These are phyloP conservation scores for Parsonsia alboflavescens DNA, from an alignment of 257 asterid genomes.

Conservation along the genomic window DNA sequence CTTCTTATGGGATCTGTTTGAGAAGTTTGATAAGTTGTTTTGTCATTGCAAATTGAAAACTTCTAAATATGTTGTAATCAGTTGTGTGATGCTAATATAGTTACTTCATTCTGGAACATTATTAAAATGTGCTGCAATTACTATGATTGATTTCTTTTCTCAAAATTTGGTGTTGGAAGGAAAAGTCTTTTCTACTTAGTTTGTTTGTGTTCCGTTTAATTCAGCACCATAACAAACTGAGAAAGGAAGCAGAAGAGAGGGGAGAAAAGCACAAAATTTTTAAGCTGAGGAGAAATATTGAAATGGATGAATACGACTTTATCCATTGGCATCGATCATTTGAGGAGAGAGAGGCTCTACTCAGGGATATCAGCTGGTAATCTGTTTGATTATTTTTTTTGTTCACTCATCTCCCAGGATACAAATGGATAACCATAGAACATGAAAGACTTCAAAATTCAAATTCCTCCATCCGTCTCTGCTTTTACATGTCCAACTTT, in stretches of 20 bases:
- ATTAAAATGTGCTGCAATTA: background rate
- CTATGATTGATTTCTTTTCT: background rate
- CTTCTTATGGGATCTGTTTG: too few species aligned
- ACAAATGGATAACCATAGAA: background rate
- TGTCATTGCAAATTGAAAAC: background rate
- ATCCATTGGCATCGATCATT: constrained; percentile 94
- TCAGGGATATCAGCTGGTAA: constrained; percentile 93
- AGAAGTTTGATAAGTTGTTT: background rate
- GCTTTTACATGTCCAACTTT: background rate
- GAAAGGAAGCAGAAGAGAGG: constrained; percentile 65
- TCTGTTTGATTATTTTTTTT: background rate
- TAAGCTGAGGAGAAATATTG: constrained; percentile 70
- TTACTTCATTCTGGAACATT: background rate
- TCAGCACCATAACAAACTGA: constrained; percentile 59
- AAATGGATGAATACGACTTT: constrained; percentile 91
- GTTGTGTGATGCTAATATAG: background rate
- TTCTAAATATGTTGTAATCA: background rate
- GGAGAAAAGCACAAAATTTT: constrained; percentile 69
- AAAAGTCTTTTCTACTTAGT: constrained; percentile 7
- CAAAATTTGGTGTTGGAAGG: background rate
- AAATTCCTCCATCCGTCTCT: background rate
- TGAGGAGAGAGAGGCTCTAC: constrained; percentile 92
- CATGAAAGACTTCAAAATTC: background rate
- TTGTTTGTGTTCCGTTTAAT: constrained; percentile 11
- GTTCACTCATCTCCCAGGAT: background rate